A percentile compares a stretch with the other conserved stretches of the same genome.
Conservation (phyloP, 2,329 filamentous ascomycete genomes). For the Neofusicoccum sp. region DNA sequence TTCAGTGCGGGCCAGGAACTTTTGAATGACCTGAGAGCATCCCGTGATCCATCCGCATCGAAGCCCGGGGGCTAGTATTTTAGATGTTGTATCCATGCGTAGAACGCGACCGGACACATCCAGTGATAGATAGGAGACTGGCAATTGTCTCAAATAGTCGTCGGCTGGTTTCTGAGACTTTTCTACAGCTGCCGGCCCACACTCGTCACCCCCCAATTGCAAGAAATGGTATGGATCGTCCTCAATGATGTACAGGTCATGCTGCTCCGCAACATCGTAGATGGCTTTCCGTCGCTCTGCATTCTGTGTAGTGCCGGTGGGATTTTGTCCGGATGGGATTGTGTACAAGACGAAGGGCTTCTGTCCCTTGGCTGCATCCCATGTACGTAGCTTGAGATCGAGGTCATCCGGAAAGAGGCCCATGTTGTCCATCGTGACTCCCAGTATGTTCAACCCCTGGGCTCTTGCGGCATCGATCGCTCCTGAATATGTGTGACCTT, state of each 20-base stretch:
- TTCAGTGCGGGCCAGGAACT: constrained; percentile 31
- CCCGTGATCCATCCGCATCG: constrained; percentile 36
- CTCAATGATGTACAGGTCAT: constrained; percentile 35
- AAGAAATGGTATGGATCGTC: constrained; percentile 37
- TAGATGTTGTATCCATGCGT: constrained; percentile 36
- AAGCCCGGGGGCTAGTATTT: constrained; percentile 37
- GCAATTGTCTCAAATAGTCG: constrained; percentile 24
- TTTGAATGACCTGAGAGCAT: constrained; percentile 30
- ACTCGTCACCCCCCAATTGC: constrained; percentile 22
- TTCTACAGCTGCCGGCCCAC: too few species aligned
- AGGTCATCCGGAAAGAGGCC: constrained; percentile 32
- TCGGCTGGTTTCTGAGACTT: too few species aligned
- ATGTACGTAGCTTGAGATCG: constrained; percentile 28
- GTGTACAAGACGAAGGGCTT: constrained; percentile 34
- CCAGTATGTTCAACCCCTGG: constrained; percentile 30
- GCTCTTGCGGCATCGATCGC: constrained; percentile 30
- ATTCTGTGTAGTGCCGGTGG: constrained; percentile 32
- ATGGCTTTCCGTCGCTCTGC: constrained; percentile 29
- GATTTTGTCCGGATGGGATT: constrained; percentile 36
- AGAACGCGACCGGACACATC: constrained; percentile 37
- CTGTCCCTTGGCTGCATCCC: constrained; percentile 26
- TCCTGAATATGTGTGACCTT: constrained; percentile 33
- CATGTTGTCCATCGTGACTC: constrained; percentile 33
- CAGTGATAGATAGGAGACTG: constrained; percentile 37
- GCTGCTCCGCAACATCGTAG: constrained; percentile 30